These are phyloP conservation scores for Bromus sterilis DNA, from an alignment of 176 grass and related monocot species.

Conservation along the genomic window DNA sequence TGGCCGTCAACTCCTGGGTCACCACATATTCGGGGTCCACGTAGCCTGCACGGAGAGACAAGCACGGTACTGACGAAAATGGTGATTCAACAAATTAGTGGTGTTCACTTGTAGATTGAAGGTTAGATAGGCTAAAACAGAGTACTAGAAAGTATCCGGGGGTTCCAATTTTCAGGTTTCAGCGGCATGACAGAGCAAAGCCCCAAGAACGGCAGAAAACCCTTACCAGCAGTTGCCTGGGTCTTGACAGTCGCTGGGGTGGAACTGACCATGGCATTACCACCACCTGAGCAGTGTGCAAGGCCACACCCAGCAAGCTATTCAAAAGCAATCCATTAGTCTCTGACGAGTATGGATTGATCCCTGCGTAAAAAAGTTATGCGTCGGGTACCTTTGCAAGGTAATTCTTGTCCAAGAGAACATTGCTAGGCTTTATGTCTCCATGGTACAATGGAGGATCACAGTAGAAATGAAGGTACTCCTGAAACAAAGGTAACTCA, in stretches of 20 bases:
- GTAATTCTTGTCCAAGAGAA: slow-evolving; percentile 78
- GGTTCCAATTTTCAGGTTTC: neutral
- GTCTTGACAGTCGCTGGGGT: slow-evolving; percentile 35
- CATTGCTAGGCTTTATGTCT: slow-evolving; percentile 78
- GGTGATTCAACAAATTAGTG: neutral
- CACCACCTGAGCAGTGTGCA: slow-evolving; percentile 30
- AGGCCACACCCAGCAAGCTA: slow-evolving; percentile 66
- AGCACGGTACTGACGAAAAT: neutral
- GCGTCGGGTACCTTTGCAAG: slow-evolving; percentile 58
- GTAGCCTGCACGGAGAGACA: slow-evolving; percentile 45
- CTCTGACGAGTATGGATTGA: neutral
- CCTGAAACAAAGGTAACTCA: slow-evolving; percentile 42
- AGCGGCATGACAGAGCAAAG: neutral
- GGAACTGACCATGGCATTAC: neutral
- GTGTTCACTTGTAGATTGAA: neutral
- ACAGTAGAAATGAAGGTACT: slow-evolving; percentile 97
- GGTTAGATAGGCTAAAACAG: neutral
- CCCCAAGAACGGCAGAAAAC: neutral
- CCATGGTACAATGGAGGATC: slow-evolving; percentile 82
- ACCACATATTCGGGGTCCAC: slow-evolving; percentile 61
- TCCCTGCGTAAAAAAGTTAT: neutral
- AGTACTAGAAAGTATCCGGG: neutral
- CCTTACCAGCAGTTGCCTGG: slow-evolving; percentile 56
- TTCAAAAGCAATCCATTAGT: slow-evolving; percentile 12
- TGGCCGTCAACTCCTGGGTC: slow-evolving; percentile 50